These are phyloP conservation scores for Sanghuangporus sanghuang DNA, from an alignment of 1,284 basidiomycete genomes.

Conservation along the genomic window DNA sequence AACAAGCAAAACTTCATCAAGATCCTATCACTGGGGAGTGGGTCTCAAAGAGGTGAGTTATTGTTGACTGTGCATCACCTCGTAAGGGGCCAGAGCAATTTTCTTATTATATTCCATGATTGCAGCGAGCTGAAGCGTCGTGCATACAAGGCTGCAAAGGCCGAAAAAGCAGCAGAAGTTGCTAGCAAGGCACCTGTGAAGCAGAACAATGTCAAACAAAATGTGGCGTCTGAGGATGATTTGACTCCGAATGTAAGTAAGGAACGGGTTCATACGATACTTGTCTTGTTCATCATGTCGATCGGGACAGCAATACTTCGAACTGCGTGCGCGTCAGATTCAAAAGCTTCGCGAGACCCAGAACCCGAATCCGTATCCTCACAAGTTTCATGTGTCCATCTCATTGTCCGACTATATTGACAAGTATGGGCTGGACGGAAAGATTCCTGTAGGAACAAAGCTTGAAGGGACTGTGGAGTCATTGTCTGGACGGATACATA, in stretches of 20 bases:
- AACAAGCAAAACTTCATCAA: conserved; percentile 54
- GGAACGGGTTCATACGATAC: not conserved
- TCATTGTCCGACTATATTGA: conserved; percentile 79
- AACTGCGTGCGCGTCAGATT: conserved; percentile 87
- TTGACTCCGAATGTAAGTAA: conserved; percentile 74
- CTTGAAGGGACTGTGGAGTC: conserved; percentile 47
- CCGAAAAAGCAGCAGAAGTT: conserved; percentile 60
- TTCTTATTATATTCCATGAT: conserved; percentile 20
- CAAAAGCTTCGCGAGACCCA: conserved; percentile 82
- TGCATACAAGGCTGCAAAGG: conserved; percentile 82
- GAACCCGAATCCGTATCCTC: conserved; percentile 93
- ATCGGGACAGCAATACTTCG: conserved; percentile 84
- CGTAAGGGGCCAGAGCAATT: not conserved
- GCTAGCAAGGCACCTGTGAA: conserved; percentile 29
- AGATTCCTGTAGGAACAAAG: conserved; percentile 60
- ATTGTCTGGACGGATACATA: conserved; percentile 89
- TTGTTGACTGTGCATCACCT: not conserved
- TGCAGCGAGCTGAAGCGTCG: conserved; percentile 88
- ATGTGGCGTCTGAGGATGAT: conserved; percentile 59
- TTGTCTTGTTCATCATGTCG: not conserved
- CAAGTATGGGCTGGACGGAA: conserved; percentile 70
- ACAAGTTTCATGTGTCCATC: conserved; percentile 93
- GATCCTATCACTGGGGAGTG: conserved; percentile 91
- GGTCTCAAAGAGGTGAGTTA: conserved; percentile 87
- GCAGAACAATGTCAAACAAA: conserved; percentile 30